Evolutionary conservation across 352 stramenopile species (phyloP).

Genomic region (Phytophthora foliorum): DNA sequence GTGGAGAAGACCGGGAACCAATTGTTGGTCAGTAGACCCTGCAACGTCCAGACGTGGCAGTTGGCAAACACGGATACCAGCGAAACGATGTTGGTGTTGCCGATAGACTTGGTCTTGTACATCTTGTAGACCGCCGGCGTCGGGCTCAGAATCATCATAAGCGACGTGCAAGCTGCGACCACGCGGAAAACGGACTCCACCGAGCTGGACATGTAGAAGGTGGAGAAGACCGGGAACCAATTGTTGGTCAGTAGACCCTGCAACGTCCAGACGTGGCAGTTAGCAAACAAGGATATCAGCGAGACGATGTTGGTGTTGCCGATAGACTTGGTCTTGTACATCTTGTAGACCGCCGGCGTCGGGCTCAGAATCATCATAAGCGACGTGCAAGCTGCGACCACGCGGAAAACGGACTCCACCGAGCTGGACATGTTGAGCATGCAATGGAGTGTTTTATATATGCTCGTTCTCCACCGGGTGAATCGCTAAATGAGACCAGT

Average conservation of each 20-base stretch:
- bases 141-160: slow-evolving; percentile 57
- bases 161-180: slow-evolving; percentile 46
- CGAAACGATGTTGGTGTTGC: slow-evolving; percentile 53
- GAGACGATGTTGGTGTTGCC: slow-evolving; percentile 54
- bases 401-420: slow-evolving; percentile 45
- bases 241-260: slow-evolving; percentile 53
- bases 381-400: slow-evolving; percentile 47
- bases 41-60: slow-evolving; percentile 55
- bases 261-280: slow-evolving; percentile 55
- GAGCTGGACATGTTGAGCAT: slow-evolving; percentile 29
- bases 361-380: slow-evolving; percentile 58
- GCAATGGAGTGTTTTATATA: not conserved
- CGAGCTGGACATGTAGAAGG: slow-evolving; percentile 40
- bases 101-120: slow-evolving; percentile 51
- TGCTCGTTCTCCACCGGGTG: not conserved
- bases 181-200: slow-evolving; percentile 48
- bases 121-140: slow-evolving; percentile 50
- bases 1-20: slow-evolving; percentile 52
- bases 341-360: slow-evolving; percentile 46
- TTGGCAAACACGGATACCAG: slow-evolving; percentile 57
- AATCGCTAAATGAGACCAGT: slow-evolving; percentile 28
- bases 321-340: slow-evolving; percentile 53
- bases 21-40: slow-evolving; percentile 51
- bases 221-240: slow-evolving; percentile 49
- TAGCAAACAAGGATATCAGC: slow-evolving; percentile 50